phyloP scores from a whole-genome alignment of 1,284 basidiomycete species.

The Cryptococcus sp. region DNA sequence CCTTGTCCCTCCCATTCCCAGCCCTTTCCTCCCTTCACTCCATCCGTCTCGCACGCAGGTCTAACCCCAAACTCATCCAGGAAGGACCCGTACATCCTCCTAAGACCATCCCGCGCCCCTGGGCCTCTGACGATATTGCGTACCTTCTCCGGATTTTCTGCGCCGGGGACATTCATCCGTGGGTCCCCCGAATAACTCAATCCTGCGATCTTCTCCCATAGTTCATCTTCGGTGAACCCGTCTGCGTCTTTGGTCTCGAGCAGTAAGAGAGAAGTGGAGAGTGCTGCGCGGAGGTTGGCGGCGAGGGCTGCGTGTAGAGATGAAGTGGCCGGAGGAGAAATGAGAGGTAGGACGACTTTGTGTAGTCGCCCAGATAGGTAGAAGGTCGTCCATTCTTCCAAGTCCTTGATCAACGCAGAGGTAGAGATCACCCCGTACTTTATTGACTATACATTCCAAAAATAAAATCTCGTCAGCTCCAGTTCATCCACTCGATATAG shows the following conservation, averaged over 20 bases:
- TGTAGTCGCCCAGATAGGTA: constrained; percentile 97
- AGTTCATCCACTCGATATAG: background rate
- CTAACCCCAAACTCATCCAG: constrained; percentile 61
- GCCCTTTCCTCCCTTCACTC: constrained; percentile 5
- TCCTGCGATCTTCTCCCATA: constrained; percentile 83
- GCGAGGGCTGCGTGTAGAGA: constrained; percentile 83
- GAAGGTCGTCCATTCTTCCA: constrained; percentile 88
- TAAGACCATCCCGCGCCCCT: constrained; percentile 69
- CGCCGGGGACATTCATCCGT: constrained; percentile 83
- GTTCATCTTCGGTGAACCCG: constrained; percentile 69
- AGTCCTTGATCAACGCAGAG: constrained; percentile 82
- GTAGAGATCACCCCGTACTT: constrained; percentile 98
- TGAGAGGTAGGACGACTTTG: constrained; percentile 88
- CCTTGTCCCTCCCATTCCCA: constrained; percentile 26
- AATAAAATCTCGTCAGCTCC: background rate
- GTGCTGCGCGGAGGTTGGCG: constrained; percentile 86
- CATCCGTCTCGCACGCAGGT: constrained; percentile 6
- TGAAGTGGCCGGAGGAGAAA: constrained; percentile 64
- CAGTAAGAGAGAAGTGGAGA: constrained; percentile 74
- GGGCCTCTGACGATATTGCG: constrained; percentile 86
- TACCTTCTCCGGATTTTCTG: constrained; percentile 94
- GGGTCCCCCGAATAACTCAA: constrained; percentile 85
- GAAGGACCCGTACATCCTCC: constrained; percentile 79
- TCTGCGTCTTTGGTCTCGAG: constrained; percentile 51
- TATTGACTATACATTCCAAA: constrained; percentile 63